These are phyloP conservation scores for Argentina anserina DNA, from an alignment of 306 rosid species.

Conservation along the genomic window DNA sequence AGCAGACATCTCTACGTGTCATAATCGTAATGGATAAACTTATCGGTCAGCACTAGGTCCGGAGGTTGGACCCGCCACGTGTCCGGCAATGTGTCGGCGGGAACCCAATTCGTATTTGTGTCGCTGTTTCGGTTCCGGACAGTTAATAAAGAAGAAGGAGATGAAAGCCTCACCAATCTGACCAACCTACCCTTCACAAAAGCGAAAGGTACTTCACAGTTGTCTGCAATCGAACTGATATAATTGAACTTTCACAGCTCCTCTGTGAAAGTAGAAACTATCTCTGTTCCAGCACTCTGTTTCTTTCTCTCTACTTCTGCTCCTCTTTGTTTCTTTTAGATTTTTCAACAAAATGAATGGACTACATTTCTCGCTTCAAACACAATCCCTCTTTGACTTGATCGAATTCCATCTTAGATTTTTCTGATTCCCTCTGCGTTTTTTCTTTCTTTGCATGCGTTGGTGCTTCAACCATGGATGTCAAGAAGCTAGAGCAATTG, in stretches of 20 bases:
- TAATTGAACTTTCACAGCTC: neutral
- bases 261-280: neutral
- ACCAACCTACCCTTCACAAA: conserved; percentile 1
- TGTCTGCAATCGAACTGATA: neutral
- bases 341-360: neutral
- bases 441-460: neutral
- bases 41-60: neutral
- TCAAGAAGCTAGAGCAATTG: conserved; percentile 49
- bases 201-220: neutral
- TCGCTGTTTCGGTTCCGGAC: neutral
- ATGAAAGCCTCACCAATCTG: neutral
- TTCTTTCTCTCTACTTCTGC: neutral
- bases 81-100: conserved; percentile 7
- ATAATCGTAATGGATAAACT: neutral
- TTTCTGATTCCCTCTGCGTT: neutral
- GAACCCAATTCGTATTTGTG: neutral
- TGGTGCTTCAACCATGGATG: conserved; percentile 40
- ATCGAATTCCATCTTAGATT: neutral
- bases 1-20: neutral
- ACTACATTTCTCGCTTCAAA: neutral
- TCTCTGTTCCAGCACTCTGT: neutral
- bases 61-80: conserved; percentile 12
- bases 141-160: neutral
- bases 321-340: neutral
- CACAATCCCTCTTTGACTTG: neutral